These are phyloP conservation scores for Fusarium virguliforme DNA, from an alignment of 2,329 filamentous ascomycete genomes.

Conservation along the genomic window DNA sequence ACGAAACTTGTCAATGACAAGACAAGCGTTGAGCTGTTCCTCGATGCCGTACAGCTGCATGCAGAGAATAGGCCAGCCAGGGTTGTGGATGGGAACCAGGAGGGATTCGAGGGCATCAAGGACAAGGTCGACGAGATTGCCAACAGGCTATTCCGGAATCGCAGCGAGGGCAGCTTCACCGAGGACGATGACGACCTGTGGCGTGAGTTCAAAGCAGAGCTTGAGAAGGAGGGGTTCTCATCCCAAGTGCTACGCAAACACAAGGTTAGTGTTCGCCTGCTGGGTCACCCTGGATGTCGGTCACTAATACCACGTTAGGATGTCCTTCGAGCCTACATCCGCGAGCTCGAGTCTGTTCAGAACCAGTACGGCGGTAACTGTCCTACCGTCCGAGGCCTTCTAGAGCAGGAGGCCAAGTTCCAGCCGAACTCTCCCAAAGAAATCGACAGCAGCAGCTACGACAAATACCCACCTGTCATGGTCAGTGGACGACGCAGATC, in stretches of 20 bases:
- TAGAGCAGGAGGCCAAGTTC: constrained; percentile 62
- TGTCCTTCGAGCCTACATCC: constrained; percentile 73
- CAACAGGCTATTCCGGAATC: constrained; percentile 64
- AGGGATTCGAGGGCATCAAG: constrained; percentile 69
- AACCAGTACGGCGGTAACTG: constrained; percentile 61
- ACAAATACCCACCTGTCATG: constrained; percentile 61
- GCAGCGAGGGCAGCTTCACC: constrained; percentile 57
- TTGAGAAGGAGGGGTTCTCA: constrained; percentile 73
- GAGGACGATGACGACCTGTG: constrained; percentile 70
- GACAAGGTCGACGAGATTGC: constrained; percentile 74
- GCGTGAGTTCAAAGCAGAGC: constrained; percentile 72
- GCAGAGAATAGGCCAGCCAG: constrained; percentile 58
- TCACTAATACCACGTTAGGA: constrained; percentile 61
- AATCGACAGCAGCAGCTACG: constrained; percentile 57
- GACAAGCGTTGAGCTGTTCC: constrained; percentile 68
- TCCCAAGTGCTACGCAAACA: constrained; percentile 69
- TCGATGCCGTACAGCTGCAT: constrained; percentile 71
- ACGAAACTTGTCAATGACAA: constrained; percentile 68
- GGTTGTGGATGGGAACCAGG: constrained; percentile 57
- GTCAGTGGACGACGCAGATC: constrained; percentile 58
- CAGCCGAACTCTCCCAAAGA: constrained; percentile 56
- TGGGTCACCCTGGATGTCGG: background rate
- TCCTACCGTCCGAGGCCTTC: constrained; percentile 68
- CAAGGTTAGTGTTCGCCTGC: constrained; percentile 64
- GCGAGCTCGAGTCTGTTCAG: constrained; percentile 69